Evolutionary conservation across 1,284 basidiomycete genomes (phyloP), one percentile per base, ranked within the genome.

Genomic region (Vanrija pseudolonga): DNA sequence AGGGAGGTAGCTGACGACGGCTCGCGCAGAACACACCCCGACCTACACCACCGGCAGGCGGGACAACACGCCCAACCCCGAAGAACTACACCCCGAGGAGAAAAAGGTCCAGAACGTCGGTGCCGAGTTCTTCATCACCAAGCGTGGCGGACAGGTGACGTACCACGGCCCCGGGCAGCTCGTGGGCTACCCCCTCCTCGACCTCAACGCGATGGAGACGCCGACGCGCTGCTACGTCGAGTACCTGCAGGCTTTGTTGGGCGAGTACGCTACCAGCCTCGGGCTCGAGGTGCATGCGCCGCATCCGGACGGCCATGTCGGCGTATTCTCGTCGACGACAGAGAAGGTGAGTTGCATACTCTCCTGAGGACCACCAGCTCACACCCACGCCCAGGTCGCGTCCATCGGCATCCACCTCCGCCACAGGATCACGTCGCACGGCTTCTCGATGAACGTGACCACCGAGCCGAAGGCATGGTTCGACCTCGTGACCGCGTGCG

Each of bases 151-250:
- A 2, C 87, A 97, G 74, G 83, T 93, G 53, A 99, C 96, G 2
- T 99, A 92, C 74, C 96, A 99, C 73, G 96, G 96, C 0, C 95
- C 95, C 0, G 96, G 96, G 3, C 96, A 99, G 76, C 80, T 99
- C 59, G 89, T 97, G 14, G 96, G 92, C 32, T 99, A 99, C 70
- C 91, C 93, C 1, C 82, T 98, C 48, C 80, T 98, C 43, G 93
- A 98, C 76, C 81, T 98, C 17, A 80, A 78, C 2, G 74, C 78
- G 12, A 81, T 83, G 68, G 70, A 77, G 78, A 69, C 78, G 8
- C 66, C 76, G 5, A 79, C 79, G 0, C 53, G 78, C 47, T 78
- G 76, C 62, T 81, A 80, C 61, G 80, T 81, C 18, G 76, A 79
- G 48, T 72, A 69, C 55, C 66, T 80, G 24, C 76, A 80, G 62